Base-by-base conservation (phyloP, 2,329 filamentous ascomycete species). In the Scorias spongiosa region DNA sequence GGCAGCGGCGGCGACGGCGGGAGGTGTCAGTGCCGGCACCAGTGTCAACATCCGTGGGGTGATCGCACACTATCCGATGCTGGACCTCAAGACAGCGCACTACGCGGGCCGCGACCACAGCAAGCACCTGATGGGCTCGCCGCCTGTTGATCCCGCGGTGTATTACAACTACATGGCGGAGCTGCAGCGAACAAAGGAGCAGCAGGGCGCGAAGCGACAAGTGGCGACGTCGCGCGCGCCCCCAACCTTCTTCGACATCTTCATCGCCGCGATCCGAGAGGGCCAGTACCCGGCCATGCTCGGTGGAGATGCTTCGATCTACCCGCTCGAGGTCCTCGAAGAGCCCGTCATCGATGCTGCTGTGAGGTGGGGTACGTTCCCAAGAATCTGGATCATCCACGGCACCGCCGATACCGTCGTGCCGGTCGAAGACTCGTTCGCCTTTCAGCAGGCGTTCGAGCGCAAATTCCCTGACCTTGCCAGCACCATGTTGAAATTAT, bases 361-460 rank as follows among this genome's bases (percentile, higher is more conserved):
- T 12, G 32, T 36, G 15, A 15, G 15, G 32, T 12, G 12, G 15
- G 32, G 32, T 9, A 44, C 41, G 28, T 37, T 64, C 6, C 60
- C 62, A 1, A 48, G 48, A 0, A 51, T 59, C 29, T 55, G 50
- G 41, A 48, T 66, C n/a, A 30, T 63, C 12, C 63, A 65, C 39
- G 62, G 62, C 2, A 46, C 44, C 10, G 50, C 57, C 14, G 63
- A 66, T 50, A 52, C 44, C 15, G 40, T 59, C 3, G 57, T 65
- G 11, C 55, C 59, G 6, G 41, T 53, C 20, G 51, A 49, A 17
- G 53, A 54, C 0, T 54, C 51, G 39, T 49, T 57, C 44, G 50
- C 44, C 20, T 63, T 65, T 5, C 48, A 46, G 9, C 42, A 55
- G 36, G 50, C 48, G 11, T 42, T 61, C 17, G 50, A 49, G 46